Percentiles rank a stretch among this genome's conserved stretches.
phyloP scores from a whole-genome alignment of 306 rosid species.

The Arachis hypogaea region DNA sequence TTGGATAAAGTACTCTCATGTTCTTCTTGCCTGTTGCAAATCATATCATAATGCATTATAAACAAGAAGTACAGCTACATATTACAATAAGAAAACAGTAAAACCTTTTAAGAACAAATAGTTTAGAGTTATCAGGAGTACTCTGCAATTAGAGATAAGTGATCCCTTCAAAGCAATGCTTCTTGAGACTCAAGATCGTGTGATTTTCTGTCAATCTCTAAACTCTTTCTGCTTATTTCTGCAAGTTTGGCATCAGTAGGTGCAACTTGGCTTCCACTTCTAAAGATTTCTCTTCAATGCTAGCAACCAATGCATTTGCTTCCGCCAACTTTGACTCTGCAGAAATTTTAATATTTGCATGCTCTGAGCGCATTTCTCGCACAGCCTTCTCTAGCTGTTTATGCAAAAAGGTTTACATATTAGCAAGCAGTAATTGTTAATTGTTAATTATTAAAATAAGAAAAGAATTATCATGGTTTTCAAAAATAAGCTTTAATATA shows the following conservation, averaged over 20 bases:
- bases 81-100: too few species aligned
- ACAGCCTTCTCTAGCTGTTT: constrained; percentile 68
- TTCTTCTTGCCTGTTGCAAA: too few species aligned
- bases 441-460: constrained; percentile 4
- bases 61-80: too few species aligned
- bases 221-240: constrained; percentile 63
- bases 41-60: too few species aligned
- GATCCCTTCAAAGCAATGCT: constrained; percentile 65
- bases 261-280: constrained; percentile 84
- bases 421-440: constrained; percentile 35
- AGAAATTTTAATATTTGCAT: too few species aligned
- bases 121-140: constrained; percentile 41
- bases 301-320: constrained; percentile 83
- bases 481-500: not conserved
- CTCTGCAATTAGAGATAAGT: constrained; percentile 77
- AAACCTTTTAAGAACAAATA: not conserved
- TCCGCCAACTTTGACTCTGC: constrained; percentile 86
- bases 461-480: constrained; percentile 17
- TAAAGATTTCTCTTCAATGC: constrained; percentile 85
- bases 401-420: constrained; percentile 35
- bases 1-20: too few species aligned
- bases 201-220: too few species aligned
- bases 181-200: too few species aligned
- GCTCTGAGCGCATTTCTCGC: too few species aligned
- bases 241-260: constrained; percentile 93